Evolutionary conservation across 306 rosid genomes (phyloP), one percentile per base, ranked within the genome.

Genomic region (Medicago arabica): DNA sequence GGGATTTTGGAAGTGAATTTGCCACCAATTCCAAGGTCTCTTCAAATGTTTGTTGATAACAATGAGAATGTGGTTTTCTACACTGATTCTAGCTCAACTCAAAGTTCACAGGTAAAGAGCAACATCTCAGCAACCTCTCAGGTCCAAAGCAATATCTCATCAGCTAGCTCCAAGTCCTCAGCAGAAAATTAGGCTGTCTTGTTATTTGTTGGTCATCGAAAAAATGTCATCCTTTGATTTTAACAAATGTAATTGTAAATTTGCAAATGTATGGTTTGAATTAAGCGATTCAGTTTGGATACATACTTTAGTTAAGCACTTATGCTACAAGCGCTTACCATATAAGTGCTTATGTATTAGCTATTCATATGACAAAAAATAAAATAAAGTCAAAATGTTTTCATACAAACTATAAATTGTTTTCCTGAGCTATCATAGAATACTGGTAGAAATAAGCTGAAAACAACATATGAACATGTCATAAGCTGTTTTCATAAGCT

Each of bases 1-100:
- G 88, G 85, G 46, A 53, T 83, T 7, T 19, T 64, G 50, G 83
- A 83, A 0, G 80, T 81, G 63, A 77, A 57, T 19, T n/a, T 70
- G 81, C 87, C 83, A 64, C 83, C 87, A 2, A 23, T 83, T 74
- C 85, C 86, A 41, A 80, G 83, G 18, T 77, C 83, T 1, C 81
- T 80, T 40, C 76, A 80, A 65, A 49, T 80, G 76, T 77, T 86
- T 47, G 79, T 64, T 28, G 87, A 86, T 9, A 78, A 76, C 47
- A 55, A 69, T 5, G 83, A 77, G 34, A 36, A 59, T 43, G 8
- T 83, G 66, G 77, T 83, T 40, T 86, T 86, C 76, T 86, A 47
- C 83, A 86, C 89, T 0, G 89, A 86, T 7, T 83, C 89, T 28
- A 76, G 66, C 78, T 75, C 88, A n/a, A 63, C 75, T 0, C 81